Evolutionary conservation across 768 basidiomycete species (phyloP), one percentile per base, ranked within the genome.

Genomic region (Serendipita sp.): DNA sequence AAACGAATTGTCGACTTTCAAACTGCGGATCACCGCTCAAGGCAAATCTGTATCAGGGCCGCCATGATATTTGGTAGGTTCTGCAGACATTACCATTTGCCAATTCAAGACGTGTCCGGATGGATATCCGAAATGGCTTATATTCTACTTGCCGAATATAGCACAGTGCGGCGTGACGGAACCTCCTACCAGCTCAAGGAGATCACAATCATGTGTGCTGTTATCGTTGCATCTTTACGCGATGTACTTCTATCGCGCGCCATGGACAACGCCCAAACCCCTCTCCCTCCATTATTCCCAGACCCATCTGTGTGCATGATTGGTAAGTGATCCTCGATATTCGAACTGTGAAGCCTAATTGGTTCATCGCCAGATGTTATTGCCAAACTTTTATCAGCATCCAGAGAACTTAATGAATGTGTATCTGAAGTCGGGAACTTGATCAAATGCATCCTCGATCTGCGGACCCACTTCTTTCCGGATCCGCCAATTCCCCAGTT

Each of bases 31-130:
- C 48, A 51, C 9, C 9, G 48, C 13, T 51, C 48, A 51, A 11
- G 48, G 26, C 26, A 14, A 51, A 28, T 51, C 14, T 51, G 48
- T 28, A 51, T 51, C 26, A 14, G 48, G 28, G 11, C 48, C 9
- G 33, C 53, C 9, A 58, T 58, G 53, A 58, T 58, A 5, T 34
- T 58, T n/a, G 53, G 53, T 9, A 58, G 53, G 38, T 33, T 58
- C 33, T 33, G 30, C 20, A 22, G 53, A 24, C 53, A 58, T 58
- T 58, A 30, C n/a, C 4, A 11, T 11, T n/a, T 58, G 24, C 53
- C 53, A 24, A 28, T 58, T 31, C 26, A 58, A 1, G 53, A n/a
- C 11, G 17, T 33, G 24, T n/a, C 31, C 17, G 11, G 3, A 4
- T 58, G 53, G 53, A 58, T 58, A 4, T 26, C 33, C 26, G 53